Conservation (phyloP, 768 basidiomycete species). For the Suillus sp. region DNA sequence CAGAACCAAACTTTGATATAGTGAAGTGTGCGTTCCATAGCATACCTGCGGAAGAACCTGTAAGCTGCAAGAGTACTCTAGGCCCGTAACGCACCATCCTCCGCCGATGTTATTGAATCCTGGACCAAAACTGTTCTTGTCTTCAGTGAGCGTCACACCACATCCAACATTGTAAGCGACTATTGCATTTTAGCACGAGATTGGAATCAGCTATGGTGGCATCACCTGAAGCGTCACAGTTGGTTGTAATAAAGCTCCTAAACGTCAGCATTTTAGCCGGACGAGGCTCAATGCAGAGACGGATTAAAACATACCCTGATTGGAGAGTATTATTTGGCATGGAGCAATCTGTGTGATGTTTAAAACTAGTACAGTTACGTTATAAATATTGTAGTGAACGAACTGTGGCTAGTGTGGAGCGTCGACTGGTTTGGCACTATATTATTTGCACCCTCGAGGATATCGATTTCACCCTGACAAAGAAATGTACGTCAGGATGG, state of each 20-base stretch:
- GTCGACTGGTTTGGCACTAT: conserved; percentile 36
- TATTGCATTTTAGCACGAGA: not conserved
- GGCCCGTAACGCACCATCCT: conserved; percentile 35
- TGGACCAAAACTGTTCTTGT: conserved; percentile 22
- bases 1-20: conserved; percentile 49
- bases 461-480: conserved; percentile 46
- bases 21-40: conserved; percentile 35
- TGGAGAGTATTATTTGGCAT: conserved; percentile 14
- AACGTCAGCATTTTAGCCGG: not conserved
- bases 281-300: not conserved
- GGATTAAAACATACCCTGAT: not conserved
- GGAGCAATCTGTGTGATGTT: conserved; percentile 21
- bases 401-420: conserved; percentile 32
- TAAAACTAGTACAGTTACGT: not conserved
- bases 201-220: not conserved
- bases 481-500: not conserved
- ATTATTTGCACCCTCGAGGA: conserved; percentile 50
- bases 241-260: conserved; percentile 7
- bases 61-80: conserved; percentile 2
- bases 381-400: not conserved
- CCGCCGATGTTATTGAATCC: conserved; percentile 37
- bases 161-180: conserved; percentile 23
- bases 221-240: conserved; percentile 16
- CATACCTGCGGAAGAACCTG: conserved; percentile 37
- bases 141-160: conserved; percentile 21